Evolutionary conservation across 352 stramenopile genomes (phyloP), one percentile per base, ranked within the genome.

Genomic region (Elongisporangium anandrum): DNA sequence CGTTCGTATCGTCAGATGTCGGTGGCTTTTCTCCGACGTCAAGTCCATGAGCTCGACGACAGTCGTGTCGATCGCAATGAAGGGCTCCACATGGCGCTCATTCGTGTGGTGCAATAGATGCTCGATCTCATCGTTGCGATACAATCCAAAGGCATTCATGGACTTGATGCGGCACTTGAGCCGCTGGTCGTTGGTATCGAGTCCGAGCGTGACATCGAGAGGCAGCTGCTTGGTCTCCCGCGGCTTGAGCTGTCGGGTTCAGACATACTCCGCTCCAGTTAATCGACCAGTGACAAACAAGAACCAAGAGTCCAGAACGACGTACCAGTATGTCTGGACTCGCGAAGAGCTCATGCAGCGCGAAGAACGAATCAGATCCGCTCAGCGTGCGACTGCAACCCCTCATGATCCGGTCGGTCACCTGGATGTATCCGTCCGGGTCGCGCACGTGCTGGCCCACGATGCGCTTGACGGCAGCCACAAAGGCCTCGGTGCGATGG

Each of bases 81-180:
- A 79, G 21, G 81, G 75, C 52, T 79, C 70, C 21, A 86, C 52
- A 26, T 66, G 24, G 4, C 59, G 52, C 24, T 69, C 38, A 21
- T 45, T 59, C 13, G 68, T 64, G 24, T 63, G 70, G 15, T 58
- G 57, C 34, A 90, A 61, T 34, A 86, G 60, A 26, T 54, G 51
- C 48, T 85, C 81, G 26, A 92, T 81, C 63, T 88, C 79, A 22
- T 87, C 70, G 39, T 78, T 75, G 39, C 70, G 62, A 64, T 88
- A 90, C 17, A 92, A 57, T 20, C 72, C 79, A 61, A 85, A 90
- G 23, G 79, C 59, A 49, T 89, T 90, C 4, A 70, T 75, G 15
- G 76, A 88, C 50, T 77, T 81, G 68, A 92, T 87, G 24, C 79
- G 75, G 64, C 78, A 92, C 56, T 87, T 89, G 61, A 89, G 87